phyloP scores from a whole-genome alignment of 768 basidiomycete genomes.

The Dentipellis fragilis region DNA sequence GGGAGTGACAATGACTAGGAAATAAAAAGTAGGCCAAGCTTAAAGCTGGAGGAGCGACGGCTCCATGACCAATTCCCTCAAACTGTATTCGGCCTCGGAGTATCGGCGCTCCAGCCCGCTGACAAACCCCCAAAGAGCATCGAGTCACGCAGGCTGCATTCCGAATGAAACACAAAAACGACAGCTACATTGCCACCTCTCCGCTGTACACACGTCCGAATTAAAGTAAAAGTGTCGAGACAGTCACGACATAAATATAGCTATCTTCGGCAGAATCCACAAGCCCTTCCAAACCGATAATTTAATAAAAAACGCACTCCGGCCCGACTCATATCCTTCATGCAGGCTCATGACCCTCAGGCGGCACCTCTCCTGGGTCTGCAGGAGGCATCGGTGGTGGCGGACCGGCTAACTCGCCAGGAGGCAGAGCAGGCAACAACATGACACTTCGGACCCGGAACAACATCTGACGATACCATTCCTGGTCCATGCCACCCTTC shows the following conservation, averaged over 20 bases:
- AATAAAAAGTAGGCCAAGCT: background rate
- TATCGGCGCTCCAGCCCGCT: background rate
- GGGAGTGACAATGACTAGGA: background rate
- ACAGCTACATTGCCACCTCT: too few species aligned
- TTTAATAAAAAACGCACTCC: too few species aligned
- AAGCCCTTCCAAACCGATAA: too few species aligned
- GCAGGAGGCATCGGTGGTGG: conserved; percentile 10
- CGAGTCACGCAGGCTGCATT: too few species aligned
- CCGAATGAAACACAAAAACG: too few species aligned
- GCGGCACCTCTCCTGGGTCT: conserved; percentile 10
- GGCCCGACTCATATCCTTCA: conserved; percentile 1
- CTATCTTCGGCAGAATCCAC: background rate
- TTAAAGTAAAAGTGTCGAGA: background rate
- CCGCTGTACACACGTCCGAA: background rate
- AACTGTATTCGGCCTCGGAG: background rate
- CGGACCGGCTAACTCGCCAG: conserved; percentile 7
- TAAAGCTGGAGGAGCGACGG: background rate
- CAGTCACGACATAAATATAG: background rate
- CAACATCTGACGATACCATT: conserved; percentile 84
- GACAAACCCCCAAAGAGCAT: background rate
- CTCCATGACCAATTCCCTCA: background rate
- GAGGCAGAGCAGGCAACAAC: conserved; percentile 34
- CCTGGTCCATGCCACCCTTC: conserved; percentile 68
- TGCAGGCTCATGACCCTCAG: conserved; percentile 10
- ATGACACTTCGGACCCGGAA: conserved; percentile 67